Evolutionary conservation across 345 rosid genomes (phyloP).

Genomic region (Arabidopsis suecica): DNA sequence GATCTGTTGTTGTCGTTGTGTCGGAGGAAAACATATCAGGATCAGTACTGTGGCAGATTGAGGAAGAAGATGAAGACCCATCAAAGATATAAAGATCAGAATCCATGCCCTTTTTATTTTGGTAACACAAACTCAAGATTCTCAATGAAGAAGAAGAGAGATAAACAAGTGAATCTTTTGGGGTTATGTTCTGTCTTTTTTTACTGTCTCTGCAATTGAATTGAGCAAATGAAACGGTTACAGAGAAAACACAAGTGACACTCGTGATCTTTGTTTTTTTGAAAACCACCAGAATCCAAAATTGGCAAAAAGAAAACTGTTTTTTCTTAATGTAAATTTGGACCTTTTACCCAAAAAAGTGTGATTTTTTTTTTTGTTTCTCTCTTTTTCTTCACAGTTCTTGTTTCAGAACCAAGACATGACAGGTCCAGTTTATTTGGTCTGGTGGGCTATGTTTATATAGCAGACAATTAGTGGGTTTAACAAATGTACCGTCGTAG

Average conservation of each 20-base stretch:
- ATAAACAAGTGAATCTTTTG: conserved; percentile 28
- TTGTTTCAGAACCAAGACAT: conserved; percentile 40
- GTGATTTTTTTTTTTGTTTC: conserved; percentile 10
- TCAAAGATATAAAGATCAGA: conserved; percentile 64
- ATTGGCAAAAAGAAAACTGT: conserved; percentile 41
- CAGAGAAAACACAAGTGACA: conserved; percentile 43
- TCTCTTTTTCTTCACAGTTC: conserved; percentile 7
- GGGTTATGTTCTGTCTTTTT: conserved; percentile 28
- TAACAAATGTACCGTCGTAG: conserved; percentile 1
- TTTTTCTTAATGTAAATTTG: conserved; percentile 24
- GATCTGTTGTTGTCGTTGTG: conserved; percentile 41
- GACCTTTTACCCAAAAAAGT: neutral
- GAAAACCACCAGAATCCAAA: conserved; percentile 41
- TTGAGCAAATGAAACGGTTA: conserved; percentile 45
- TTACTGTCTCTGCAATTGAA: conserved; percentile 27
- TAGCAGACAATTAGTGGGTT: conserved; percentile 20
- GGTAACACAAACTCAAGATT: conserved; percentile 18
- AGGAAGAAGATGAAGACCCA: conserved; percentile 52
- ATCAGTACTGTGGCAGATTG: conserved; percentile 43
- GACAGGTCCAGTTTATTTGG: conserved; percentile 44
- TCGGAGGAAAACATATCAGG: conserved; percentile 58
- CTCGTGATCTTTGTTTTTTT: conserved; percentile 44
- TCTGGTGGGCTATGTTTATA: conserved; percentile 39
- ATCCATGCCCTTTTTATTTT: conserved; percentile 53
- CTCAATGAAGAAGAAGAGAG: conserved; percentile 12